Base-by-base conservation (phyloP, 108 stramenopile species). In the Nitzschia sp. region DNA sequence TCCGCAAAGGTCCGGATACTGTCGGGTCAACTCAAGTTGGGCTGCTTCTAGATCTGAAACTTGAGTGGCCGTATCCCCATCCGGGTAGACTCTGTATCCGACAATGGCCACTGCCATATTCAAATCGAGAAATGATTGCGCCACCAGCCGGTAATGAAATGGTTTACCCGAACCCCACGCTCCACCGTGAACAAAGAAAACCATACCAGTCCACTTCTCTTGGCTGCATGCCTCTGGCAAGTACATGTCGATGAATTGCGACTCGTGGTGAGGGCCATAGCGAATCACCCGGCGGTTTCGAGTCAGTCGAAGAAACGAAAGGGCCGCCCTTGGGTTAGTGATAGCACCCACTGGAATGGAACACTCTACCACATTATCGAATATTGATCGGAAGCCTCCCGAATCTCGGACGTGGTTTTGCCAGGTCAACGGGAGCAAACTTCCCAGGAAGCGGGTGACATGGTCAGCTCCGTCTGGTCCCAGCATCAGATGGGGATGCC, bases 121-220 rank as follows among this genome's bases (percentile, higher is more conserved):
- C 15, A 66, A 61, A 45, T 81, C 46, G 44, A 90, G 63, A 78
- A 90, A 93, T 32, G 82, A 58, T 2, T 45, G 47, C 0, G 88
- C 91, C 41, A 85, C 72, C 50, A 72, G 78, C 65, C 88, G 89
- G 75, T 93, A 93, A 71, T 87, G 81, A 85, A 87, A 87, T 16
- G 92, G 86, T 58, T 71, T 58, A 1, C 92, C 92, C 32, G 66
- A 61, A 30, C 92, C 92, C 92, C 92, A 93, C 0, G 89, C 92
- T 32, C 92, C 92, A 33, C 92, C 92, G 63, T 93, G 92, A 1
- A 78, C 72, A 77, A 75, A 72, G 29, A 80, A 63, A 9, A 79
- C 47, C 65, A 78, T 65, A 57, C 71, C 58, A 22, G 64, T 26
- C 15, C 36, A 25, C 19, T 55, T 19, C 1, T 71, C 33, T 19